These are phyloP conservation scores for Colletotrichum sp. DNA, from an alignment of 2,329 filamentous ascomycete genomes.

Conservation along the genomic window DNA sequence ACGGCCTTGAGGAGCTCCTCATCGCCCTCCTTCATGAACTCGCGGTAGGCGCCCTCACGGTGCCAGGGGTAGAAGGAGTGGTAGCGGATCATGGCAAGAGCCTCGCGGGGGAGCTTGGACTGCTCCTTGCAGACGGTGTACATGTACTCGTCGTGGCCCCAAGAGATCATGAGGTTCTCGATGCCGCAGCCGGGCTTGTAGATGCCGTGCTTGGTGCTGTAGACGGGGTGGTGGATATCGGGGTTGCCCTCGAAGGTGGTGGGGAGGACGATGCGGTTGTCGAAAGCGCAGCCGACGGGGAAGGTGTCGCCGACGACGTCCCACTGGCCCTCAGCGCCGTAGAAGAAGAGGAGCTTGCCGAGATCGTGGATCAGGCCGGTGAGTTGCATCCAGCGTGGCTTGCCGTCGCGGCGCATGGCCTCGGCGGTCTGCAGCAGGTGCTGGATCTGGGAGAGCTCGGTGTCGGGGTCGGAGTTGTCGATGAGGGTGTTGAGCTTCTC, in stretches of 20 bases:
- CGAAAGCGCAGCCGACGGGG: slow-evolving; percentile 77
- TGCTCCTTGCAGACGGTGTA: slow-evolving; percentile 89
- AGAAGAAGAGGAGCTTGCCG: slow-evolving; percentile 81
- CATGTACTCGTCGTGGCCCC: slow-evolving; percentile 89
- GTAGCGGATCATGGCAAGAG: slow-evolving; percentile 90
- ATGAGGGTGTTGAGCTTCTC: slow-evolving; percentile 91
- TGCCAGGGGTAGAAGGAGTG: slow-evolving; percentile 96
- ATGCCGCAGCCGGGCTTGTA: slow-evolving; percentile 81
- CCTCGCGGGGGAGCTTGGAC: slow-evolving; percentile 78
- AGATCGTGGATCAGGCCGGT: slow-evolving; percentile 80
- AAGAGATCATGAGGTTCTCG: slow-evolving; percentile 87
- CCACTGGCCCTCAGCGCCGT: slow-evolving; percentile 87
- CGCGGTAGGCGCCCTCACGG: slow-evolving; percentile 76
- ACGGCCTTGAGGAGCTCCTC: slow-evolving; percentile 81
- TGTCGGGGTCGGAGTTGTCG: slow-evolving; percentile 91
- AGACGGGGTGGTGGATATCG: slow-evolving; percentile 73
- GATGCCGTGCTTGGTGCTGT: slow-evolving; percentile 79
- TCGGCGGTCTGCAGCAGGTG: slow-evolving; percentile 89
- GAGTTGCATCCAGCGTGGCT: slow-evolving; percentile 83
- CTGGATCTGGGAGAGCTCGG: slow-evolving; percentile 85
- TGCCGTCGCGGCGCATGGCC: slow-evolving; percentile 84
- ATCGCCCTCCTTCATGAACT: slow-evolving; percentile 86
- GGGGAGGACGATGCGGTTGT: slow-evolving; percentile 79
- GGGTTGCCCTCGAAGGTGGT: slow-evolving; percentile 80
- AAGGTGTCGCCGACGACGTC: slow-evolving; percentile 91